A percentile compares a stretch with the other conserved stretches of the same genome.
Evolutionary conservation across 495 filamentous ascomycete genomes (phyloP).

Genomic region (Aspergillus incahuasiensis): DNA sequence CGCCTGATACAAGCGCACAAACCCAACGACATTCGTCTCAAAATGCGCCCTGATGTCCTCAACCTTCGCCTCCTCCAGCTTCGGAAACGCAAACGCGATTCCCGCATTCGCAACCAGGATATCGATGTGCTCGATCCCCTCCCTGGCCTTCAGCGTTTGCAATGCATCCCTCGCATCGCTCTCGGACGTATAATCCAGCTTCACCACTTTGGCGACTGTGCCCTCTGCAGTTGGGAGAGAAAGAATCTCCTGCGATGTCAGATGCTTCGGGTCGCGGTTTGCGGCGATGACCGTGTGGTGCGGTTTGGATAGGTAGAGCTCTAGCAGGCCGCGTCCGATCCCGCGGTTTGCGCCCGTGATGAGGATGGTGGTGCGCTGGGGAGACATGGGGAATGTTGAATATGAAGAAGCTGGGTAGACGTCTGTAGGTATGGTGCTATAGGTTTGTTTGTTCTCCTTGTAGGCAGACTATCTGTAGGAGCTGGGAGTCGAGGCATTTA

Average conservation of each 20-base stretch:
- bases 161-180: constrained; percentile 15
- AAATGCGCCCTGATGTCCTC: constrained; percentile 21
- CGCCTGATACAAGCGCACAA: constrained; percentile 13
- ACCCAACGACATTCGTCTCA: constrained; percentile 9
- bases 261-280: constrained; percentile 27
- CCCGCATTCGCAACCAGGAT: constrained; percentile 52
- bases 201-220: constrained; percentile 37
- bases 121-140: constrained; percentile 36
- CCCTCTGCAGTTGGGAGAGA: constrained; percentile 25
- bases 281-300: constrained; percentile 42
- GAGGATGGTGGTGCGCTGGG: constrained; percentile 1
- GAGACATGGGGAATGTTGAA: too few relatives aligned
- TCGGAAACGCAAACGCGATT: constrained; percentile 17
- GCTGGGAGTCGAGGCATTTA: neutral
- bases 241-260: constrained; percentile 23
- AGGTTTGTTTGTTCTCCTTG: too few relatives aligned
- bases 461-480: too few relatives aligned
- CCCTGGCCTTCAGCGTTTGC: constrained; percentile 21
- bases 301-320: constrained; percentile 5
- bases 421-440: too few relatives aligned
- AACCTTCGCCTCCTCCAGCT: constrained; percentile 18
- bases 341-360: constrained; percentile 9
- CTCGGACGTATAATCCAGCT: constrained; percentile 34
- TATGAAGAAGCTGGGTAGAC: too few relatives aligned
- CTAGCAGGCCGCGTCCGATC: constrained; percentile 1